Percentiles rank a stretch among this genome's conserved stretches.
Evolutionary conservation across 805 yeast genomes (phyloP).

Genomic region (Barnettozyma populi): DNA sequence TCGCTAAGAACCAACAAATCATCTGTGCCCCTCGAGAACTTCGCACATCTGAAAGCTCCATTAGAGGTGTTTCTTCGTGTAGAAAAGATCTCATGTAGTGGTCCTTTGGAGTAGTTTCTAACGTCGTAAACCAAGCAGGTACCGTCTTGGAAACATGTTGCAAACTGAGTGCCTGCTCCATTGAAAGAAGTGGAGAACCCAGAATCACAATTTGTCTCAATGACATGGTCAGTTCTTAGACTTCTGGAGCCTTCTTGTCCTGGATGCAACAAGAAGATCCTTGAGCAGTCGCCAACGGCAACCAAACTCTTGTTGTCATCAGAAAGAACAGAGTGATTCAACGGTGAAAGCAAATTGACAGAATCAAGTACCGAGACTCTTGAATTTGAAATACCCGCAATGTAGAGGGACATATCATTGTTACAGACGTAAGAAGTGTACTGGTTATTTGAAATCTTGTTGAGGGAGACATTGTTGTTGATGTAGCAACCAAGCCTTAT

Average conservation of each 20-base stretch:
- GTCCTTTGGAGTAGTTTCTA: conserved; percentile 47
- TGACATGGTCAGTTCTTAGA: conserved; percentile 30
- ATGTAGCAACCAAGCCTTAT: conserved; percentile 72
- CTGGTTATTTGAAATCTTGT: conserved; percentile 37
- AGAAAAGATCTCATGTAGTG: conserved; percentile 51
- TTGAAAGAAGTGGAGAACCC: conserved; percentile 83
- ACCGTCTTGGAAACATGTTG: conserved; percentile 86
- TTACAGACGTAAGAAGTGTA: conserved; percentile 70
- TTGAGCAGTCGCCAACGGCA: conserved; percentile 74
- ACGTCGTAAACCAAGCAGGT: conserved; percentile 70
- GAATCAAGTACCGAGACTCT: conserved; percentile 39
- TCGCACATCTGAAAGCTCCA: conserved; percentile 65
- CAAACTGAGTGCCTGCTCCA: conserved; percentile 67
- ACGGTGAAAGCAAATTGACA: conserved; percentile 52
- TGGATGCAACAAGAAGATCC: conserved; percentile 48
- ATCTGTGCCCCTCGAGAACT: conserved; percentile 61
- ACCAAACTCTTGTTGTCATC: conserved; percentile 55
- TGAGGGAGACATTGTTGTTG: conserved; percentile 68
- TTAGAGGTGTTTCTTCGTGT: conserved; percentile 48
- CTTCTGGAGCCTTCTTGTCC: conserved; percentile 29
- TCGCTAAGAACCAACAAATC: conserved; percentile 76
- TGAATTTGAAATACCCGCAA: conserved; percentile 49
- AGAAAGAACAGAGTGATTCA: conserved; percentile 68
- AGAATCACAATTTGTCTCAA: conserved; percentile 60
- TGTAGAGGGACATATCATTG: conserved; percentile 71